A percentile compares a stretch with the other conserved stretches of the same genome.
These are phyloP conservation scores for Claviceps africana DNA, from an alignment of 2,329 filamentous ascomycete species.

Conservation along the genomic window DNA sequence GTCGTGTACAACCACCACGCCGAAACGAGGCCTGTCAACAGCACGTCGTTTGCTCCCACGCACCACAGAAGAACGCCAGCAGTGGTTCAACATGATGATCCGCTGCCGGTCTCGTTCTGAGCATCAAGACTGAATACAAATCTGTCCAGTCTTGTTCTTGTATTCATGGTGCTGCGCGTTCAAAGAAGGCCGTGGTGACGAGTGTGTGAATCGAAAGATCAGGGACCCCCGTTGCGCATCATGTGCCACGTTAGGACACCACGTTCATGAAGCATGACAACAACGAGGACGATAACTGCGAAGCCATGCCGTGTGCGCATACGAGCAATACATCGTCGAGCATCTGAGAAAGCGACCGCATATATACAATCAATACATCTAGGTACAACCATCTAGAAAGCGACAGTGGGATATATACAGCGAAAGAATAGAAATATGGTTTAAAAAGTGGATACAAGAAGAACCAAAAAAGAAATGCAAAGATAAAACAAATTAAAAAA, in stretches of 20 bases:
- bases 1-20: constrained; percentile 72
- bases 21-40: constrained; percentile 64
- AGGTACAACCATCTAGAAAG: constrained; percentile 4
- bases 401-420: constrained; percentile 8
- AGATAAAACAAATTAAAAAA: background rate
- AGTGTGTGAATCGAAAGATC: too few species aligned
- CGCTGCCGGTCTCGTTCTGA: constrained; percentile 60
- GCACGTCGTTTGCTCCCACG: constrained; percentile 51
- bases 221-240: too few species aligned
- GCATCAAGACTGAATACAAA: constrained; percentile 74
- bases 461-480: background rate
- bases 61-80: constrained; percentile 46
- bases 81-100: constrained; percentile 58
- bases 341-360: background rate
- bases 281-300: too few species aligned
- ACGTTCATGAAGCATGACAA: too few species aligned
- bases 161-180: too few species aligned
- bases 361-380: background rate
- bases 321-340: too few species aligned
- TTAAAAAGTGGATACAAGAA: background rate
- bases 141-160: constrained; percentile 45
- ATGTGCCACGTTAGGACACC: too few species aligned
- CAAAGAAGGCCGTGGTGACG: too few species aligned
- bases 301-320: too few species aligned
- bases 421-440: background rate